These are phyloP conservation scores for Botrytis paeoniae DNA, from an alignment of 2,329 filamentous ascomycete genomes.

Conservation along the genomic window DNA sequence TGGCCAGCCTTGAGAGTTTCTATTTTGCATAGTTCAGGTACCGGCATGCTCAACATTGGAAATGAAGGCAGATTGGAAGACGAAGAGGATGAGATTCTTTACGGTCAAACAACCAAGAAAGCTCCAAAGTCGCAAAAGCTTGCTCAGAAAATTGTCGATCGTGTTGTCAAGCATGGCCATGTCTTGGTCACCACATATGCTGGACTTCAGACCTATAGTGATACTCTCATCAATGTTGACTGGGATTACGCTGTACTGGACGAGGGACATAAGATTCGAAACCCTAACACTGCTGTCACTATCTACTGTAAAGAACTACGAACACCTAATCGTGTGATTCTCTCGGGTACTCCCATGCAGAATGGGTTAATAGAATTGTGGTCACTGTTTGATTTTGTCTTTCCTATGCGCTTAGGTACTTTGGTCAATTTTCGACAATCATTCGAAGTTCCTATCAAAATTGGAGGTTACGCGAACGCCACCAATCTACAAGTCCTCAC, in stretches of 20 bases:
- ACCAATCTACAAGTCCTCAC: conserved; percentile 93
- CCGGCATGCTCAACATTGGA: conserved; percentile 84
- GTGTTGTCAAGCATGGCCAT: conserved; percentile 80
- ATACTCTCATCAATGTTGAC: conserved; percentile 74
- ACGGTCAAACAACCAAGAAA: conserved; percentile 41
- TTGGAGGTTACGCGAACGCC: conserved; percentile 93
- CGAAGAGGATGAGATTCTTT: conserved; percentile 47
- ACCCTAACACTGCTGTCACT: conserved; percentile 91
- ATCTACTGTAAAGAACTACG: conserved; percentile 92
- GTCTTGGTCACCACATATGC: conserved; percentile 95
- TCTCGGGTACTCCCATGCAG: conserved; percentile 96
- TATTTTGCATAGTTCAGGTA: conserved; percentile 91
- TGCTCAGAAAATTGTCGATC: conserved; percentile 76
- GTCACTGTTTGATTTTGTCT: conserved; percentile 97
- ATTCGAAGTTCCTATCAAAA: conserved; percentile 90
- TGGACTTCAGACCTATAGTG: conserved; percentile 87
- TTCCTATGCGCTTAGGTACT: conserved; percentile 90
- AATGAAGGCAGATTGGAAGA: conserved; percentile 59
- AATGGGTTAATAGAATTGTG: conserved; percentile 94
- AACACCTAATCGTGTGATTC: conserved; percentile 84
- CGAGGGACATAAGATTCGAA: conserved; percentile 97
- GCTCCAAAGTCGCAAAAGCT: conserved; percentile 60
- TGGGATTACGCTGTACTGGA: conserved; percentile 96
- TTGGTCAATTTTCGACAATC: conserved; percentile 85
- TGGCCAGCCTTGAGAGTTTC: conserved; percentile 98